Evolutionary conservation across 163 green algal genomes (phyloP).

Genomic region (Coccomyxa subellipsoidea): DNA sequence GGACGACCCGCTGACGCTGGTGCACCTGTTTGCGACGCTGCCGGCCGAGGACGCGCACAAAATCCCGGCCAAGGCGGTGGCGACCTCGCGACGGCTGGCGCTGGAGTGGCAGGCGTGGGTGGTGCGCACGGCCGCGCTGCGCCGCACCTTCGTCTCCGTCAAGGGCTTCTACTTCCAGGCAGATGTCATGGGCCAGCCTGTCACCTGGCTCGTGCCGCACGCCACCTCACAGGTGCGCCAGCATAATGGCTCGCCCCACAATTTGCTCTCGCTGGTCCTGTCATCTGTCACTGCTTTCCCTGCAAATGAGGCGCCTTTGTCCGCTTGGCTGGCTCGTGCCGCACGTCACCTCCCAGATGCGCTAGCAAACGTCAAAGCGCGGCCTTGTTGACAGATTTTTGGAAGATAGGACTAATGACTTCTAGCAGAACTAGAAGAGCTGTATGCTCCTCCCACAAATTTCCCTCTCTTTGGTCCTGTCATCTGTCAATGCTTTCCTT

Average conservation of each 20-base stretch:
- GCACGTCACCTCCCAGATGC: too few relatives aligned
- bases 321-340: too few relatives aligned
- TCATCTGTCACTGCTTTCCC: not conserved
- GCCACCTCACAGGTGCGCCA: conserved; percentile 58
- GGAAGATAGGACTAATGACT: too few relatives aligned
- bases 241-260: not conserved
- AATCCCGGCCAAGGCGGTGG: conserved; percentile 59
- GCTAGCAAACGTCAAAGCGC: too few relatives aligned
- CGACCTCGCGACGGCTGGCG: conserved; percentile 56
- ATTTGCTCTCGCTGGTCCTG: too few relatives aligned
- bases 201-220: conserved; percentile 98
- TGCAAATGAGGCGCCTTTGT: too few relatives aligned
- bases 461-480: too few relatives aligned
- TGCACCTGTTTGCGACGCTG: conserved; percentile 94
- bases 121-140: conserved; percentile 74
- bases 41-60: conserved; percentile 62
- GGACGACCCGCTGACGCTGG: conserved; percentile 96
- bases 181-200: conserved; percentile 81
- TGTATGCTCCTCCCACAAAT: too few relatives aligned
- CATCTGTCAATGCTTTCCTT: too few relatives aligned
- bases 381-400: too few relatives aligned
- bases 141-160: conserved; percentile 93
- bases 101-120: conserved; percentile 94
- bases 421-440: too few relatives aligned
- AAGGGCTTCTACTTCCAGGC: conserved; percentile 88